These are phyloP conservation scores for Grammothele lineata DNA, from an alignment of 768 basidiomycete genomes.

Conservation along the genomic window DNA sequence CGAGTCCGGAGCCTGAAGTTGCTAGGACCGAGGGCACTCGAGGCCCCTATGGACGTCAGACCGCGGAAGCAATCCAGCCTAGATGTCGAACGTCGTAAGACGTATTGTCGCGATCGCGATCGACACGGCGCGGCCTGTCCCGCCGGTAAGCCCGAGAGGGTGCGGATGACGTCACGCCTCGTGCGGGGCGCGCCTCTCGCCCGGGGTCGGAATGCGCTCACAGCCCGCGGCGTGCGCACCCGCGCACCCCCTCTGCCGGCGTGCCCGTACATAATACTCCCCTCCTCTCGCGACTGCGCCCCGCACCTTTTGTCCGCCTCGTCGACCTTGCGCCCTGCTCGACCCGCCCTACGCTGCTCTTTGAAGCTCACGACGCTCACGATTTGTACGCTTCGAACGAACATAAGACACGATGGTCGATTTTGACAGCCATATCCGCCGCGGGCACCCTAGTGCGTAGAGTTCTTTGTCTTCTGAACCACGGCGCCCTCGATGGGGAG, in stretches of 20 bases:
- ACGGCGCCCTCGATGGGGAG: no score
- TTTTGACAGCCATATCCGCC: constrained; percentile 15
- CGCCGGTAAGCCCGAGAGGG: no score
- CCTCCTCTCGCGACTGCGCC: neutral
- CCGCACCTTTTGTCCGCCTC: neutral
- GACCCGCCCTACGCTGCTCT: neutral
- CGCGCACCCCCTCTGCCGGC: neutral
- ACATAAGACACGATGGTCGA: constrained; percentile 12
- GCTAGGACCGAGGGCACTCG: no score
- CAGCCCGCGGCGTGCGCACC: no score
- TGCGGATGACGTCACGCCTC: constrained; percentile 15
- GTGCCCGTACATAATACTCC: constrained; percentile 4
- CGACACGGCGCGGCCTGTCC: no score
- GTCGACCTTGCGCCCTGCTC: neutral
- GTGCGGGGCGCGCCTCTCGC: constrained; percentile 3
- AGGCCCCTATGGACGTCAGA: no score
- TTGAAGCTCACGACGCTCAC: constrained; percentile 10
- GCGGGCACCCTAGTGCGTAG: constrained; percentile 21
- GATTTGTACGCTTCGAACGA: neutral
- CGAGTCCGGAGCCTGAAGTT: no score
- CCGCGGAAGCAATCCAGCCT: no score
- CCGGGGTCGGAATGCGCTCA: neutral
- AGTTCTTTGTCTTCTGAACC: no score
- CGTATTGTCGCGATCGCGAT: no score
- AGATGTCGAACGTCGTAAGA: no score